A percentile compares a stretch with the other conserved stretches of the same genome.
Conservation (phyloP, 345 rosid species). For the Excoecaria cochinchinensis region DNA sequence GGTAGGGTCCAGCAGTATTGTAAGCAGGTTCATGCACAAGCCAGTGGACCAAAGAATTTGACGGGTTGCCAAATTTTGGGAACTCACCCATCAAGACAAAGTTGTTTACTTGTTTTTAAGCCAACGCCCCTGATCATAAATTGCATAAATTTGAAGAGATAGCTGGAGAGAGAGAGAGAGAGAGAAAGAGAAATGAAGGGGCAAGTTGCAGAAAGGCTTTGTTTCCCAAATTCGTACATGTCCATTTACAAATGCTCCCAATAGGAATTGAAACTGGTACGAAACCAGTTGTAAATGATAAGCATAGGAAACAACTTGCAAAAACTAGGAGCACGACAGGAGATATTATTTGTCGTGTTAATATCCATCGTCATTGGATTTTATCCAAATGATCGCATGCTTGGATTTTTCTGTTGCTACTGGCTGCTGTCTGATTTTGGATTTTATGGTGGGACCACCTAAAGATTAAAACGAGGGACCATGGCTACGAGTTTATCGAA, state of each 20-base stretch:
- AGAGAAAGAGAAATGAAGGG: no score
- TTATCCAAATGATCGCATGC: slow-evolving; percentile 12
- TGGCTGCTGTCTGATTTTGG: neutral
- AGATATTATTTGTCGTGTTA: neutral
- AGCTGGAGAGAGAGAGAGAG: slow-evolving; percentile 11
- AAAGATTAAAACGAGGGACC: neutral
- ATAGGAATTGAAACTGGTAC: neutral
- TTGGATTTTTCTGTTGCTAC: no score
- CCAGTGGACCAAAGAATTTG: slow-evolving; percentile 4
- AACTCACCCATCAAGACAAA: neutral
- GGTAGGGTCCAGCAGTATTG: neutral
- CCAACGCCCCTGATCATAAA: slow-evolving; percentile 1
- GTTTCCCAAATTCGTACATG: slow-evolving; percentile 2
- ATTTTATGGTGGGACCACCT: neutral
- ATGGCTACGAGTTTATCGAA: no score
- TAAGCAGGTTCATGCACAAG: neutral
- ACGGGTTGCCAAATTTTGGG: neutral
- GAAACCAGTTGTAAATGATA: slow-evolving; percentile 7
- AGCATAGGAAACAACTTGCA: slow-evolving; percentile 20
- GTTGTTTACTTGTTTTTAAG: neutral
- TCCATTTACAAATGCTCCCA: slow-evolving; percentile 18
- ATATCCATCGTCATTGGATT: neutral
- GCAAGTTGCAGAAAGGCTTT: slow-evolving; percentile 13
- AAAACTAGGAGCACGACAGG: neutral
- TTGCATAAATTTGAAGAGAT: slow-evolving; percentile 15